Conservation (phyloP, 495 filamentous ascomycete species). For the Hyphodiscus hymeniophilus region DNA sequence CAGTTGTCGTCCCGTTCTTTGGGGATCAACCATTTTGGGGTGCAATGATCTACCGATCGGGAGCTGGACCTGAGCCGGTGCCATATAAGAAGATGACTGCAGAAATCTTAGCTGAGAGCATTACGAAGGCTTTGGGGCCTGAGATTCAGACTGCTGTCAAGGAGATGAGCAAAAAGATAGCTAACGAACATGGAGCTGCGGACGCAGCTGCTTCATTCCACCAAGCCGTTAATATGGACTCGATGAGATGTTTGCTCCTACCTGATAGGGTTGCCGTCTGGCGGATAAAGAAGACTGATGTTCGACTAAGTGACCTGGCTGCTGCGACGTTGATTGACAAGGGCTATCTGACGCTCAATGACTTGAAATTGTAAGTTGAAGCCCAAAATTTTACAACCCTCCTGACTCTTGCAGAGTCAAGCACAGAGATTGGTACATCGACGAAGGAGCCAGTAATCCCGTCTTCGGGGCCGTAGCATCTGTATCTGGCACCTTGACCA, state of each 20-base stretch:
- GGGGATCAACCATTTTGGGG: constrained; percentile 86
- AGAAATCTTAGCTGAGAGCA: constrained; percentile 61
- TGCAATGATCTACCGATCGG: constrained; percentile 58
- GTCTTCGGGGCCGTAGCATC: constrained; percentile 50
- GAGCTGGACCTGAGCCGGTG: constrained; percentile 65
- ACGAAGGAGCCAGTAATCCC: constrained; percentile 47
- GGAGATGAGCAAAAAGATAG: constrained; percentile 18
- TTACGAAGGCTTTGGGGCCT: constrained; percentile 53
- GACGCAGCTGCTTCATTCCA: constrained; percentile 15
- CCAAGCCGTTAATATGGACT: constrained; percentile 14
- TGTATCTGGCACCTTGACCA: constrained; percentile 50
- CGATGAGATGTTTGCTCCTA: constrained; percentile 20
- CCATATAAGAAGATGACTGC: constrained; percentile 62
- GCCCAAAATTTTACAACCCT: not conserved
- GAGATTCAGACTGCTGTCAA: constrained; percentile 48
- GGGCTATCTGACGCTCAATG: constrained; percentile 34
- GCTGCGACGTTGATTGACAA: constrained; percentile 51
- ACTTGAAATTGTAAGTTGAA: constrained; percentile 42
- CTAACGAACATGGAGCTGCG: constrained; percentile 10
- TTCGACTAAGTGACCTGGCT: constrained; percentile 60
- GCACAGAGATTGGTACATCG: constrained; percentile 47
- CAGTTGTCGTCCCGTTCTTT: constrained; percentile 75
- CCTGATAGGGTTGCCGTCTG: constrained; percentile 20
- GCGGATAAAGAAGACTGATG: constrained; percentile 39
- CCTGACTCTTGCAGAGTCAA: constrained; percentile 31